Evolutionary conservation across 2,329 filamentous ascomycete species (phyloP).

Genomic region (Nemania sp.): DNA sequence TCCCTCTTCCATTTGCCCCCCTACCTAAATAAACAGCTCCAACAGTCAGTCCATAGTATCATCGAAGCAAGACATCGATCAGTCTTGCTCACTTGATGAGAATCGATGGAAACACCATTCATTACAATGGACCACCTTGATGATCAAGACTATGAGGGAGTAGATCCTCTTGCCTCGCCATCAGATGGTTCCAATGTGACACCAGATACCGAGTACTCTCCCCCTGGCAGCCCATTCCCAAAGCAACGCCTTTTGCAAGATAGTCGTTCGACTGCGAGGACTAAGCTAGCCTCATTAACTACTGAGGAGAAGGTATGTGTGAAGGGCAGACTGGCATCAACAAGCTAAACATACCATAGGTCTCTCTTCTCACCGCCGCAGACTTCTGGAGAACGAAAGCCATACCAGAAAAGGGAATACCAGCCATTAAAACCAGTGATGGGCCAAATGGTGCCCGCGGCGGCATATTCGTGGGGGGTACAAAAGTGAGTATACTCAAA

Average conservation of each 20-base stretch:
- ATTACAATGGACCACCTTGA: constrained; percentile 49
- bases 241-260: constrained; percentile 53
- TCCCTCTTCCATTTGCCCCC: constrained; percentile 1
- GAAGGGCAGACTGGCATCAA: neutral
- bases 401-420: constrained; percentile 72
- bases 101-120: constrained; percentile 35
- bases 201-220: constrained; percentile 63
- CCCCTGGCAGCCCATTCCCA: constrained; percentile 58
- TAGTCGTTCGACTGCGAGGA: constrained; percentile 57
- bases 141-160: constrained; percentile 46
- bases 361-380: constrained; percentile 69
- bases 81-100: constrained; percentile 4
- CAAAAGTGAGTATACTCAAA: constrained; percentile 59
- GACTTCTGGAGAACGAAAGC: constrained; percentile 78
- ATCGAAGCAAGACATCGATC: constrained; percentile 18
- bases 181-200: constrained; percentile 57
- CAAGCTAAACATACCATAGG: constrained; percentile 52
- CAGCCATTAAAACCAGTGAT: constrained; percentile 74
- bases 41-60: neutral
- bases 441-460: constrained; percentile 78
- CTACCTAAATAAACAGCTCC: constrained; percentile 1
- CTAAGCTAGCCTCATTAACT: constrained; percentile 65
- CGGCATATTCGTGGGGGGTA: constrained; percentile 75
- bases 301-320: constrained; percentile 64
- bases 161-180: constrained; percentile 54